A percentile compares a stretch with the other conserved stretches of the same genome.
phyloP scores from a whole-genome alignment of 805 yeast genomes.

The Ogataea trehaloabstinens region DNA sequence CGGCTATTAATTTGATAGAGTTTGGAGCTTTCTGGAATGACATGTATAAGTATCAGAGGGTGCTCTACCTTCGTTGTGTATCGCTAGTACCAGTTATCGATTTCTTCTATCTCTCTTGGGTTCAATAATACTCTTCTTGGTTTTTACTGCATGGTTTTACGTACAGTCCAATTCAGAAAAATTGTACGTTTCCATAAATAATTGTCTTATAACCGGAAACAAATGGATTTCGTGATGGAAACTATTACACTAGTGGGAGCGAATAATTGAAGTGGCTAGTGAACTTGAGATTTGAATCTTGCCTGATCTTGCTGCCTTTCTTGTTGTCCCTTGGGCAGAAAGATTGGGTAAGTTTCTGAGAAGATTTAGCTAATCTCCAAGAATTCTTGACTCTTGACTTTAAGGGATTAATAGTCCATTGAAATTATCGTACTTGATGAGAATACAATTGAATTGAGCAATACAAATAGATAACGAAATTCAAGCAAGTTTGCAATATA shows the following conservation, averaged over 20 bases:
- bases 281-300: background rate
- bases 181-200: too few relatives aligned
- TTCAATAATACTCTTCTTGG: too few relatives aligned
- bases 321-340: background rate
- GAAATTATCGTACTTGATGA: background rate
- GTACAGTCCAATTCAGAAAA: too few relatives aligned
- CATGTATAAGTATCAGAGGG: too few relatives aligned
- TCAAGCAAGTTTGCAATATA: background rate
- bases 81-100: too few relatives aligned
- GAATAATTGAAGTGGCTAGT: slow-evolving; percentile 1
- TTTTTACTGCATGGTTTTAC: too few relatives aligned
- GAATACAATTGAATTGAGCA: background rate
- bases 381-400: background rate
- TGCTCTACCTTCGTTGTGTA: too few relatives aligned
- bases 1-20: slow-evolving; percentile 50
- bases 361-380: background rate
- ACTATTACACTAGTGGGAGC: too few relatives aligned
- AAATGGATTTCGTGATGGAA: too few relatives aligned
- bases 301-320: background rate
- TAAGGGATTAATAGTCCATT: background rate
- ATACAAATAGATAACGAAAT: background rate
- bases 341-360: background rate
- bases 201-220: too few relatives aligned
- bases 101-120: too few relatives aligned
- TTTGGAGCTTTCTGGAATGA: slow-evolving; percentile 36